Evolutionary conservation across 2,329 filamentous ascomycete genomes (phyloP), one percentile per base, ranked within the genome.

Genomic region (Aspergillus terreus): DNA sequence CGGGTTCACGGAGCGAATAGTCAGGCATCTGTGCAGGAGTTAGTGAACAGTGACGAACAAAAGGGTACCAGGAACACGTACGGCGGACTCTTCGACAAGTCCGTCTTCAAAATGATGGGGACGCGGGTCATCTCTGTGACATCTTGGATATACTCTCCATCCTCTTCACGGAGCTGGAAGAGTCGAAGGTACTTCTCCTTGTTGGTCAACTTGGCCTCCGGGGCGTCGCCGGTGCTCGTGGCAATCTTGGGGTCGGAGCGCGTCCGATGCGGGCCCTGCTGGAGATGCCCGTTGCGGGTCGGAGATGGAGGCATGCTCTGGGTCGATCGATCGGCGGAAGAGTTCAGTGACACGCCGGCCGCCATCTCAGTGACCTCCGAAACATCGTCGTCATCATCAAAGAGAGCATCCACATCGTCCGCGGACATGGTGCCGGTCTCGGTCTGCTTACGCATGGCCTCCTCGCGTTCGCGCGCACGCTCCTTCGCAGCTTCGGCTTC

Each of bases 81-180:
- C 92, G 94, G 94, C 76, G 94, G 94, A 78, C 92, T 97, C 88
- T 99, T 99, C 76, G 82, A 90, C 66, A 99, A 82, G 76, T 99
- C 94, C 59, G 94, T 97, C 85, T 96, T 97, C 66, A 99, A 77
- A 70, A 99, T 95, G 61, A 99, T 88, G n/a, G 94, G 94, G 55
- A 99, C 88, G 62, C 92, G 83, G 41, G 90, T 92, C 92, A 99
- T 96, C 79, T 99, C 94, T 52, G 86, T 92, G 60, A 99, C 91
- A 72, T 99, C 94, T 76, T 99, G 94, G 66, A 99, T 96, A 77
- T 95, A 95, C 63, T 97, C 89, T 59, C 92, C 92, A 62, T 88
- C 87, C 74, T 95, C 89, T 72, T 99, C 92, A 47, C 94, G 83
- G 61, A 99, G 80, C 62, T 86, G 85, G 78, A 97, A 97, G 58